These are phyloP conservation scores for Globisporangium megalacanthum DNA, from an alignment of 352 stramenopile genomes.

Conservation along the genomic window DNA sequence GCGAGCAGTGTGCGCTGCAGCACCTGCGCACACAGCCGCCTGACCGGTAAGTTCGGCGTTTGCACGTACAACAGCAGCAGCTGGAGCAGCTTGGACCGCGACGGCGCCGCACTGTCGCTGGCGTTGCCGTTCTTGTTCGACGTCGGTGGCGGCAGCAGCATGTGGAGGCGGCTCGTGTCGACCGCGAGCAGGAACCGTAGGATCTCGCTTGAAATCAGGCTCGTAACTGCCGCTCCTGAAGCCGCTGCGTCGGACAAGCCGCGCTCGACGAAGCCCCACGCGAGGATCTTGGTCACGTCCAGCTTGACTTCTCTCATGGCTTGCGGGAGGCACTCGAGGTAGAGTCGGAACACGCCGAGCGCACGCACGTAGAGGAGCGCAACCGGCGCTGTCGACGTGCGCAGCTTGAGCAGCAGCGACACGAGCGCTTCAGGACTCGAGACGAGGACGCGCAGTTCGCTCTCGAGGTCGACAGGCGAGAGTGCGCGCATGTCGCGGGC, in stretches of 20 bases:
- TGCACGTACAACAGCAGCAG: constrained; percentile 54
- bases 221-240: constrained; percentile 26
- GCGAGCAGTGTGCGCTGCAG: constrained; percentile 47
- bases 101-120: constrained; percentile 10
- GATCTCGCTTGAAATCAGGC: constrained; percentile 64
- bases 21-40: constrained; percentile 36
- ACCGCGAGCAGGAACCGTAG: constrained; percentile 60
- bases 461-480: constrained; percentile 35
- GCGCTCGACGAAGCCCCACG: constrained; percentile 44
- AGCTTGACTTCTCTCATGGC: constrained; percentile 79
- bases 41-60: constrained; percentile 27
- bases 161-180: constrained; percentile 48
- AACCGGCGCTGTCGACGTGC: constrained; percentile 23
- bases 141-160: constrained; percentile 29
- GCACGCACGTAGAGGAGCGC: constrained; percentile 71
- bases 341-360: constrained; percentile 69
- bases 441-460: constrained; percentile 61
- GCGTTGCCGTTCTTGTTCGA: constrained; percentile 8
- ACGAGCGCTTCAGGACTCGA: constrained; percentile 75
- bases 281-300: constrained; percentile 80
- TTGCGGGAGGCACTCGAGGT: constrained; percentile 66
- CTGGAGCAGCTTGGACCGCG: constrained; percentile 55
- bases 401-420: constrained; percentile 75
- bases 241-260: not conserved
- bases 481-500: constrained; percentile 7